phyloP scores from a whole-genome alignment of 768 basidiomycete genomes.

The Lactarius hatsudake region DNA sequence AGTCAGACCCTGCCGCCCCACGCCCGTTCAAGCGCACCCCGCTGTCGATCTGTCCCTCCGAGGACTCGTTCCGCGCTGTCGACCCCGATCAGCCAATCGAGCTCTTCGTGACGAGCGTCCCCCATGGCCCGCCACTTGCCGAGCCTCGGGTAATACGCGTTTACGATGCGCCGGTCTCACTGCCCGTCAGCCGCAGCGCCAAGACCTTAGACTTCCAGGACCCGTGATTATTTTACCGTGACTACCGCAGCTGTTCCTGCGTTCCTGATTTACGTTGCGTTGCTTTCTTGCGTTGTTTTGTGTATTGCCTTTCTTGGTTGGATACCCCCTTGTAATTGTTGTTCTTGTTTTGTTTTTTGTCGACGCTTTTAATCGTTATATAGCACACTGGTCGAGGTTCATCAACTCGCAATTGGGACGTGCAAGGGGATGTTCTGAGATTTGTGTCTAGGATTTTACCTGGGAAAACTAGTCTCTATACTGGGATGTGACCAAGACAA shows the following conservation, averaged over 20 bases:
- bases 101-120: constrained; percentile 13
- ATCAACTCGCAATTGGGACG: too few species aligned
- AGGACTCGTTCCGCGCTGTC: constrained; percentile 19
- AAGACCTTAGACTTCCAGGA: constrained; percentile 4
- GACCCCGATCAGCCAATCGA: constrained; percentile 16
- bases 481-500: too few species aligned
- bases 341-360: too few species aligned
- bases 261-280: too few species aligned
- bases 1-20: not conserved
- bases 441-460: too few species aligned
- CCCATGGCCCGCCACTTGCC: constrained; percentile 19
- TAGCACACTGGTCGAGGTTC: too few species aligned
- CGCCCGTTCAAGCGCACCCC: constrained; percentile 12
- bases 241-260: too few species aligned
- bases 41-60: not conserved
- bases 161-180: constrained; percentile 5
- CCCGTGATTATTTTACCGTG: not conserved
- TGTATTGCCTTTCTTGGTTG: not conserved
- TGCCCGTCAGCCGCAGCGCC: constrained; percentile 9
- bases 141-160: constrained; percentile 1
- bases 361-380: too few species aligned
- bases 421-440: too few species aligned
- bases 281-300: not conserved
- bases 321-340: too few species aligned
- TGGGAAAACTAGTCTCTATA: too few species aligned